Evolutionary conservation across 164 flowering plant species (phyloP).

Genomic region (Stephania yunnanensis): DNA sequence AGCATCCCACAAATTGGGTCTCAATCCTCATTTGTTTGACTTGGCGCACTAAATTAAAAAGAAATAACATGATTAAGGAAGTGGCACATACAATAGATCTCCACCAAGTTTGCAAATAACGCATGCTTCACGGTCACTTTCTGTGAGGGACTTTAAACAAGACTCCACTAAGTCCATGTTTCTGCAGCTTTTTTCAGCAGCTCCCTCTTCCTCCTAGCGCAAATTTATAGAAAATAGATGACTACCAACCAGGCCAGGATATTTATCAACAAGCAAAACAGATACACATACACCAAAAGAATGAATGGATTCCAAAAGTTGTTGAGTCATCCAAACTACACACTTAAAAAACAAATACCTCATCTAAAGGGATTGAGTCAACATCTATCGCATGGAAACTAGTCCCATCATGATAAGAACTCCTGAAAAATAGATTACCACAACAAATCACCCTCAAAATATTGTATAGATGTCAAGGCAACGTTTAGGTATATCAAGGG

Average conservation of each 20-base stretch:
- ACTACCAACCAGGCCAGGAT: no score
- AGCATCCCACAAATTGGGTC: no score
- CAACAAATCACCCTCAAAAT: neutral
- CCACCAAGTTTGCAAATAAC: conserved; percentile 49
- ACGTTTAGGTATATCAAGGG: no score
- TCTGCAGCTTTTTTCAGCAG: conserved; percentile 10
- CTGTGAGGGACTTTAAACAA: conserved; percentile 13
- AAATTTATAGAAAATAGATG: no score
- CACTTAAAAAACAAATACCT: no score
- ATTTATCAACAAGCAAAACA: neutral
- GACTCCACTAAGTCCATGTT: conserved; percentile 4
- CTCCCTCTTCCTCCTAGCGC: conserved; percentile 43
- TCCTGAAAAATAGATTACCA: conserved; percentile 5
- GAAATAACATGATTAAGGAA: conserved; percentile 1
- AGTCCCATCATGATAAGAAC: conserved; percentile 3
- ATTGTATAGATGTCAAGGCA: neutral
- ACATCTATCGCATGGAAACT: neutral
- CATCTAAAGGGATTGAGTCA: no score
- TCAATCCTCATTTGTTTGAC: no score
- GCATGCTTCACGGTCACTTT: conserved; percentile 28
- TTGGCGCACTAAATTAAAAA: no score
- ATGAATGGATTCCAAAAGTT: neutral
- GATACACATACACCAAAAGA: neutral
- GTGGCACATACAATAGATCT: conserved; percentile 47
- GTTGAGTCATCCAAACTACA: neutral